Conservation (phyloP, 2,329 filamentous ascomycete species). For the Aspergillus melleus region DNA sequence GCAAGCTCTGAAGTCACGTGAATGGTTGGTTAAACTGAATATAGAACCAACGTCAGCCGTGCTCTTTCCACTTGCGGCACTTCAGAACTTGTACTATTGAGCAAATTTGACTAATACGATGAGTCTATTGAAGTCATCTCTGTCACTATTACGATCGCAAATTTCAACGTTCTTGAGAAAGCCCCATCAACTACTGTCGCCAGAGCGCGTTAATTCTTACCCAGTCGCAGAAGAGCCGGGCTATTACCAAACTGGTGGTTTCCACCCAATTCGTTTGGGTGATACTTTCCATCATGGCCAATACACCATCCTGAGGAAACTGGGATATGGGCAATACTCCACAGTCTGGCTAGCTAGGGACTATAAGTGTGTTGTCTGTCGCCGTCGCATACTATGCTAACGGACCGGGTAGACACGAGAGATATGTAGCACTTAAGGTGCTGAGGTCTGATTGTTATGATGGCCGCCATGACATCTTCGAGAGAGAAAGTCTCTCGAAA, state of each 20-base stretch:
- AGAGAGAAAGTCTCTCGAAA: conserved; percentile 22
- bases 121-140: too few species aligned
- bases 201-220: too few species aligned
- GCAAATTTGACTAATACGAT: too few species aligned
- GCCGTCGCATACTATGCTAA: conserved; percentile 10
- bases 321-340: conserved; percentile 93
- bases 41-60: too few species aligned
- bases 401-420: conserved; percentile 15
- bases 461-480: conserved; percentile 23
- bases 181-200: too few species aligned
- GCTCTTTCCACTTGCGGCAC: too few species aligned
- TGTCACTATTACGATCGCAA: too few species aligned
- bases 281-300: conserved; percentile 91
- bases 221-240: conserved; percentile 72
- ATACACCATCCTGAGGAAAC: conserved; percentile 87
- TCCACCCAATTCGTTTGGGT: conserved; percentile 84
- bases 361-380: conserved; percentile 52
- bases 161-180: too few species aligned
- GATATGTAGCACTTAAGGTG: conserved; percentile 24
- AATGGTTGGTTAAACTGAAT: too few species aligned
- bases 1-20: too few species aligned
- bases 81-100: too few species aligned
- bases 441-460: conserved; percentile 29
- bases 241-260: conserved; percentile 93
- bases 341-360: conserved; percentile 80